Base-by-base conservation (phyloP, 2,329 filamentous ascomycete genomes). In the Paradendryphiella salina region DNA sequence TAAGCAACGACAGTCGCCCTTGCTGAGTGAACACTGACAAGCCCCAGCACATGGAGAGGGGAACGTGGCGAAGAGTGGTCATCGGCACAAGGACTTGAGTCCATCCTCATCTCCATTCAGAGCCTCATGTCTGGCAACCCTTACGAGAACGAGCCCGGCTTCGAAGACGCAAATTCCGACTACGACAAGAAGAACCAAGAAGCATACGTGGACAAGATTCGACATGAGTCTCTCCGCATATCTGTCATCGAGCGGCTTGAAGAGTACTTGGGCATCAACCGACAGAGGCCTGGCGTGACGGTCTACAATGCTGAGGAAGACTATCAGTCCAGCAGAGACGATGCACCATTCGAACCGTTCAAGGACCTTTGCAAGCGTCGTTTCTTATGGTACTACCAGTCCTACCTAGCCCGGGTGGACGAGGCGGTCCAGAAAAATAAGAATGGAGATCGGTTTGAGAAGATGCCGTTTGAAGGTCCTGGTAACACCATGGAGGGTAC, bases 61-160 rank as follows among this genome's bases (percentile, higher is more conserved):
- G 88, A 96, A 67, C 82, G 85, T 13, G 90, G 92, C 47, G 94
- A 97, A 73, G 86, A 96, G 71, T 99, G 94, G 94, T 96, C 92
- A 13, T 91, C 92, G 13, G 94, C 93, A 0, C 94, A 97, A 72
- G 93, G 94, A 5, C 79, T 99, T 1, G 94, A 97, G 72, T 97
- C 93, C 0, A 90, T 97, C 40, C 75, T 99, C 39, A 84, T 97
- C 45, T 97, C 93, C 4, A 96, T 99, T 50, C 94, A 99, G 74
- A 96, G 92, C 71, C 79, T 99, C 36, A 92, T 99, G 87, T 96
- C 91, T 1, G 77, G 84, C 21, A 96, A 96, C 63, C 94, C 93
- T 0, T 97, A 96, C 73, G 90, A 94, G 69, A 96, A 97, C 64
- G 94, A 99, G 71, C 94, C 94, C 1, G 94, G 94, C 5, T 96